A percentile compares a stretch with the other conserved stretches of the same genome.
Evolutionary conservation across 352 stramenopile genomes (phyloP).

Genomic region (Plasmopara muralis): DNA sequence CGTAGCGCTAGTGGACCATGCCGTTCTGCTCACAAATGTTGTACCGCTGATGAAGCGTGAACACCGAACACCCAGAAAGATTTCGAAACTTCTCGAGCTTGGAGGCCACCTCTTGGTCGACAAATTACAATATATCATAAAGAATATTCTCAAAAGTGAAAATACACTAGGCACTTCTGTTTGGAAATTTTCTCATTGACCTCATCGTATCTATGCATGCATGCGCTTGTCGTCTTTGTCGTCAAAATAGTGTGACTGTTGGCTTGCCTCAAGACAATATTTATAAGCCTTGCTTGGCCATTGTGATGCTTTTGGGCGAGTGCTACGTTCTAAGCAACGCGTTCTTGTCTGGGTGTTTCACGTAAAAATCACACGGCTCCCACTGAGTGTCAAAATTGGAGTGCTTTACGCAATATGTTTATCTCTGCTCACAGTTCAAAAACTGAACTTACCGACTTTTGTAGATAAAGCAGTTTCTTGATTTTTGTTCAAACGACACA

Average conservation of each 20-base stretch:
- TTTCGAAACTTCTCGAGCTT: too few relatives aligned
- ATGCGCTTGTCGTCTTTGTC: background rate
- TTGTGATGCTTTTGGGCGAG: background rate
- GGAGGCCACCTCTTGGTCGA: too few relatives aligned
- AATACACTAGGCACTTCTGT: background rate
- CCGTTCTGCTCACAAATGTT: background rate
- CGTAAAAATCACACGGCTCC: background rate
- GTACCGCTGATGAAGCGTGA: background rate
- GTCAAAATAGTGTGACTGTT: background rate
- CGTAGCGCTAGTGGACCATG: background rate
- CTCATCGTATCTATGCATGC: background rate
- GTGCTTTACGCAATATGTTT: background rate
- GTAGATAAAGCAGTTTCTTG: background rate
- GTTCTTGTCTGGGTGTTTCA: background rate
- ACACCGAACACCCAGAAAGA: background rate
- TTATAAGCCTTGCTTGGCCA: background rate
- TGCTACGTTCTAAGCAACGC: background rate
- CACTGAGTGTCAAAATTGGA: background rate
- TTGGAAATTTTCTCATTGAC: background rate
- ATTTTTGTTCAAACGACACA: background rate
- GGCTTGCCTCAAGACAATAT: background rate
- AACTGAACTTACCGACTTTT: background rate
- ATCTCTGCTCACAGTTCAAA: background rate
- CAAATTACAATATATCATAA: too few relatives aligned
- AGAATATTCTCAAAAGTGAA: background rate